Evolutionary conservation across 805 yeast species (phyloP), one percentile per base, ranked within the genome.

Genomic region (Hanseniaspora nectarophila): DNA sequence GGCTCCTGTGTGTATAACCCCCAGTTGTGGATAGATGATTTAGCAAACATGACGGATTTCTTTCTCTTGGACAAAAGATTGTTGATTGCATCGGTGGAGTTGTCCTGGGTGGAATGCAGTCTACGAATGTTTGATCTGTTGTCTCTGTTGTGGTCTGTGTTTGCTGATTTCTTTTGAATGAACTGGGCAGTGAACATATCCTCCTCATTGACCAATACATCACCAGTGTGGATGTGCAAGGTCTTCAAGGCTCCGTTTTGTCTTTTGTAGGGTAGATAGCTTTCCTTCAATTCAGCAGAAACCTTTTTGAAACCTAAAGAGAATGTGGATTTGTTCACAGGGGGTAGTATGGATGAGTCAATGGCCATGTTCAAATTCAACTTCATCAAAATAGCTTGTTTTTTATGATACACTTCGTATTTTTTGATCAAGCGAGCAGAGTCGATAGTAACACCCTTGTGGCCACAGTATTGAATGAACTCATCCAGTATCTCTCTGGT

Each of bases 21-120:
- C 98, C 98, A 92, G 62, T 90, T 87, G 65, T 92, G 98, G 61
- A 92, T 92, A 0, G 97, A 95, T 2, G 97, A 88, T 51, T 97
- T 73, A 0, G 97, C 97, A 72, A 89, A 89, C n/a, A 92, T 82
- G 8, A 90, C 97, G 0, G 95, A 95, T 61, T 90, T 90, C 65
- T 83, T 85, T 56, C 97, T 76, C 62, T 86, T 88, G 57, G 86
- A 85, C 59, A 90, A 74, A 16, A n/a, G 58, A 56, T 57, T 43
- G 4, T 54, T 37, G 15, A 58, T 60, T 10, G 54, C 32, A 7
- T 32, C 43, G 2, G 47, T 39, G 48, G 45, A 48, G 33, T 47
- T 48, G 16, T 54, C 57, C 7, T 39, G 26, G 16, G 23, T 13
- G 29, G 32, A 24, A 9, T 39, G 23, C 31, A 20, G 20, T 56